A percentile compares a stretch with the other conserved stretches of the same genome.
Conservation (phyloP, 2,329 filamentous ascomycete species). For the Aureobasidium sp. region DNA sequence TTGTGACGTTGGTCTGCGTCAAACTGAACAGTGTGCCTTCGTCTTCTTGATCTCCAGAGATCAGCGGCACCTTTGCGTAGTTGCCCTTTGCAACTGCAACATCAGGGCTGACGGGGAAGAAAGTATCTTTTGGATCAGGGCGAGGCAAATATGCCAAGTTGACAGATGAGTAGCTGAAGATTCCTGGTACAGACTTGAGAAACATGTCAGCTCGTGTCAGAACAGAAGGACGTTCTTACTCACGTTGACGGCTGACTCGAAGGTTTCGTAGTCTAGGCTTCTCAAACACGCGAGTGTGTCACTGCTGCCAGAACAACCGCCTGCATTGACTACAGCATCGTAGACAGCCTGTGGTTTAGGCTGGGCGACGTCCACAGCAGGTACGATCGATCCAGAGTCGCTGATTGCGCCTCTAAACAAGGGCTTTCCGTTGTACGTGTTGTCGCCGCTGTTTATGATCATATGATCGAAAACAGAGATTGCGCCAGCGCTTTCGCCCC, state of each 20-base stretch:
- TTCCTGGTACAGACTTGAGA: slow-evolving; percentile 52
- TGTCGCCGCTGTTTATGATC: slow-evolving; percentile 64
- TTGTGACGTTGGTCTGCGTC: slow-evolving; percentile 62
- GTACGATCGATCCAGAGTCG: slow-evolving; percentile 58
- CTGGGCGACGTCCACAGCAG: slow-evolving; percentile 52
- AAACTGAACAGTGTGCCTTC: slow-evolving; percentile 70
- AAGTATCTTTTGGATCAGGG: slow-evolving; percentile 52
- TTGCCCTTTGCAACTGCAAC: slow-evolving; percentile 45
- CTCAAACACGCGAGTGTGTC: slow-evolving; percentile 45
- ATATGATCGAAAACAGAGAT: slow-evolving; percentile 75
- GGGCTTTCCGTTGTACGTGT: slow-evolving; percentile 64
- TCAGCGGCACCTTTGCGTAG: slow-evolving; percentile 55
- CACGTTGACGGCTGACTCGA: slow-evolving; percentile 55
- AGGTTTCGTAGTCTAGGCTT: slow-evolving; percentile 37
- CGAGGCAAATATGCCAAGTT: slow-evolving; percentile 68
- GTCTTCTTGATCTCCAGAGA: slow-evolving; percentile 70
- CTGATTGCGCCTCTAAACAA: slow-evolving; percentile 74
- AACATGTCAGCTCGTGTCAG: not conserved
- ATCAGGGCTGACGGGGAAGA: slow-evolving; percentile 58
- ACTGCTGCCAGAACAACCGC: slow-evolving; percentile 37
- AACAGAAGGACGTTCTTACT: not conserved
- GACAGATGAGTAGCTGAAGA: slow-evolving; percentile 61
- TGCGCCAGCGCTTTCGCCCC: slow-evolving; percentile 51
- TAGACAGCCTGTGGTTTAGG: slow-evolving; percentile 55
- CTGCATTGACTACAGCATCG: slow-evolving; percentile 38